Evolutionary conservation across 1,284 basidiomycete genomes (phyloP).

Genomic region (Marasmius tenuissimus): DNA sequence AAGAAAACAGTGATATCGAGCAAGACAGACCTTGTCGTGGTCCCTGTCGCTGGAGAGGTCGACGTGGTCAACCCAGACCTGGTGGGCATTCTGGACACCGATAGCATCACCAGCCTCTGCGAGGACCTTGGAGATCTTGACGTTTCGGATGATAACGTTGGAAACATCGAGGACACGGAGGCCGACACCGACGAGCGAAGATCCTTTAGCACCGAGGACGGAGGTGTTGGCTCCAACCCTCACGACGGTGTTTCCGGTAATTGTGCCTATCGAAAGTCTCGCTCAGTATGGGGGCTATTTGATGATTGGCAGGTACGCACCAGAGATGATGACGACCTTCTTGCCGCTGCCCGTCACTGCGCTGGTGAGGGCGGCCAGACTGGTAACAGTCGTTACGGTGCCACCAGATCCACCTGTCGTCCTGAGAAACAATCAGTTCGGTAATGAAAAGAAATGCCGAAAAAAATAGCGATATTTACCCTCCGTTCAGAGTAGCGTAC

Average conservation of each 20-base stretch:
- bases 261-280: constrained; percentile 29
- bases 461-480: constrained; percentile 23
- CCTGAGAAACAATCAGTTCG: constrained; percentile 20
- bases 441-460: neutral
- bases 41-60: constrained; percentile 45
- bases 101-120: constrained; percentile 44
- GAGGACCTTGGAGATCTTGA: constrained; percentile 49
- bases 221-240: constrained; percentile 45
- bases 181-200: constrained; percentile 37
- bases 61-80: constrained; percentile 48
- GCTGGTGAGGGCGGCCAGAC: constrained; percentile 39
- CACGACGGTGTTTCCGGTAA: constrained; percentile 41
- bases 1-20: neutral
- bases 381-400: constrained; percentile 41
- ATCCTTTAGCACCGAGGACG: constrained; percentile 32
- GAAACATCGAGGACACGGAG: constrained; percentile 39
- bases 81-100: constrained; percentile 39
- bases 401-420: constrained; percentile 46
- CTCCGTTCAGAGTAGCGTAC: constrained; percentile 42
- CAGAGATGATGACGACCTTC: constrained; percentile 46
- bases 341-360: constrained; percentile 41
- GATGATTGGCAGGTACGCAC: constrained; percentile 16
- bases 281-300: neutral
- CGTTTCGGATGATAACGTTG: constrained; percentile 50
- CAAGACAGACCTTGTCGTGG: constrained; percentile 36